Percentiles rank a stretch among this genome's conserved stretches.
Evolutionary conservation across 257 asterid species (phyloP).

Genomic region (Solanum peruvianum): DNA sequence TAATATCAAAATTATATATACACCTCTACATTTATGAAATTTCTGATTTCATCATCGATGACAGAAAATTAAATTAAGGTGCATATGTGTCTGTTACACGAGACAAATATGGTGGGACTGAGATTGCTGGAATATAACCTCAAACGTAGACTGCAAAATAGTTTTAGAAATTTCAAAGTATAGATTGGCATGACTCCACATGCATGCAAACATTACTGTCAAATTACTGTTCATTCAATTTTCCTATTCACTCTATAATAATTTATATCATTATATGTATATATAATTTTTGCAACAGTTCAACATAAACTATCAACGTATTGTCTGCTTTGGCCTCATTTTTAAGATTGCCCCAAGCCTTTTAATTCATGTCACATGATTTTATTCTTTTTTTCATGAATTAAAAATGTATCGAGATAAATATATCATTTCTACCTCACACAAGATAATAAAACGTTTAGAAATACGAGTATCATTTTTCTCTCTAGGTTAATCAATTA

Average conservation of each 20-base stretch:
- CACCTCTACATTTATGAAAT: background rate
- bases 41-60: too few species aligned
- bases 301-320: background rate
- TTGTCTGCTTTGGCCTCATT: background rate
- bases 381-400: too few species aligned
- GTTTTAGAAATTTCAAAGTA: slow-evolving; percentile 8
- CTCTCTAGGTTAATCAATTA: background rate
- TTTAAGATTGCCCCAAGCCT: too few species aligned
- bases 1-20: too few species aligned
- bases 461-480: too few species aligned
- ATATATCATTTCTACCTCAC: background rate
- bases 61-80: background rate
- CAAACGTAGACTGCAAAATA: background rate
- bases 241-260: background rate
- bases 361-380: too few species aligned
- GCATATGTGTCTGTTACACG: background rate
- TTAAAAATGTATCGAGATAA: too few species aligned
- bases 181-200: slow-evolving; percentile 25
- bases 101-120: background rate
- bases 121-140: background rate
- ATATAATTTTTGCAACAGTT: background rate
- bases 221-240: slow-evolving; percentile 14
- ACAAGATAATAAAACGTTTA: too few species aligned
- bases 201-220: slow-evolving; percentile 11
- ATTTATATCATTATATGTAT: background rate